A percentile compares a stretch with the other conserved stretches of the same genome.
Evolutionary conservation across 2,329 filamentous ascomycete genomes (phyloP).

Genomic region (Cytospora schulzeri): DNA sequence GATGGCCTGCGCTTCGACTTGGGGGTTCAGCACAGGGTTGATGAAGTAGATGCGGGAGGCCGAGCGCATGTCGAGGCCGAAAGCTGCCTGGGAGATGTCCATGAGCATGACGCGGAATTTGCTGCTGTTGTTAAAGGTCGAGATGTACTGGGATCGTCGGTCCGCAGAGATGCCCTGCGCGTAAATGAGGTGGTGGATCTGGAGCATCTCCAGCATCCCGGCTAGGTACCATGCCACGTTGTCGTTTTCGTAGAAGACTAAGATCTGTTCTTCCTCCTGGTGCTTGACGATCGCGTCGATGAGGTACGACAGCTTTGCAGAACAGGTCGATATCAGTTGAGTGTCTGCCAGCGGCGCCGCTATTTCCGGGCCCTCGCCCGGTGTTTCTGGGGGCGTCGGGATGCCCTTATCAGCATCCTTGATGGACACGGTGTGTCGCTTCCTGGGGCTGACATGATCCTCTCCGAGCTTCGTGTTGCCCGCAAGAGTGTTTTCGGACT

Average conservation of each 20-base stretch:
- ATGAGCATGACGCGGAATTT: conserved; percentile 80
- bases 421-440: conserved; percentile 37
- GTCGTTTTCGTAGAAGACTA: conserved; percentile 90
- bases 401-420: conserved; percentile 32
- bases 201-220: conserved; percentile 74
- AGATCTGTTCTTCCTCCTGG: conserved; percentile 76
- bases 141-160: conserved; percentile 73
- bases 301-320: conserved; percentile 85
- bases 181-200: conserved; percentile 67
- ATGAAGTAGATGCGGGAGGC: conserved; percentile 89
- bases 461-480: conserved; percentile 48
- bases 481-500: conserved; percentile 35
- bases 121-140: conserved; percentile 71
- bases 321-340: conserved; percentile 75
- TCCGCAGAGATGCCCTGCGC: conserved; percentile 62
- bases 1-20: conserved; percentile 86
- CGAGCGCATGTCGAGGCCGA: conserved; percentile 80
- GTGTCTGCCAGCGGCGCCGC: conserved; percentile 59
- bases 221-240: conserved; percentile 86
- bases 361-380: conserved; percentile 30
- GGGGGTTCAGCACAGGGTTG: conserved; percentile 82
- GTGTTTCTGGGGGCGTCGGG: conserved; percentile 29
- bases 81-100: conserved; percentile 87
- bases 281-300: conserved; percentile 71
- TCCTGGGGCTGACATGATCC: conserved; percentile 38